Base-by-base conservation (phyloP, 192 early-diverging fungal genomes). In the Thamnidium elegans region DNA sequence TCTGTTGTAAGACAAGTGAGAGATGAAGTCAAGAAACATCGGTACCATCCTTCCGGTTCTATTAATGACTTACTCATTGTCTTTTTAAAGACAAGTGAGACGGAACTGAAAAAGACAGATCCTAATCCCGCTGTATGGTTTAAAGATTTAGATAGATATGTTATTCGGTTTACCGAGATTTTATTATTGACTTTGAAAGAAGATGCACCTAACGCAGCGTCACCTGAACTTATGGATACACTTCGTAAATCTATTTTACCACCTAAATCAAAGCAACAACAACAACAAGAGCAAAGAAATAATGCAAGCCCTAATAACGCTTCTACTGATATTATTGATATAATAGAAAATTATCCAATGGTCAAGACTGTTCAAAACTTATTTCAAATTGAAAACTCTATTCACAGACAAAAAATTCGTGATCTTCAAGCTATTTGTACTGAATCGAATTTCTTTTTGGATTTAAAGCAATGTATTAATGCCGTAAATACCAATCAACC, bases 391-490 rank as follows among this genome's bases (percentile, higher is more conserved):
- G 65, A 56, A 7, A 67, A 74, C 14, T 47, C 45, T 14, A 70
- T 71, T 20, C 71, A 77, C 45, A 65, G 71, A 26, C 39, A 68
- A 3, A 73, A 65, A 43, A 55, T 83, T 50, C 68, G 76, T 3
- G 78, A 78, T 14, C 62, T 83, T 6, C 73, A 74, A 15, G 45
- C 64, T 26, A 63, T 67, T 39, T 83, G 79, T 7, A 80, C 81
- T 0, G 70, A 71, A 55, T 65, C 77, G 78, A 68, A 60, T 48
- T 70, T 79, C 11, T 67, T 83, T 3, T 63, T 72, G 30, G 81
- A 83, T 58, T 62, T 83, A 50, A 80, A 78, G 48, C 79, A 83
- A 62, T 80, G 76, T 45, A 66, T 67, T 3, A 64, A 75, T n/a
- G 76, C 80, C 46, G 66, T 83, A 6, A 71, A 75, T 50, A 76